Evolutionary conservation across 2,329 filamentous ascomycete species (phyloP).

Genomic region (Ceratocystis alfenasii): DNA sequence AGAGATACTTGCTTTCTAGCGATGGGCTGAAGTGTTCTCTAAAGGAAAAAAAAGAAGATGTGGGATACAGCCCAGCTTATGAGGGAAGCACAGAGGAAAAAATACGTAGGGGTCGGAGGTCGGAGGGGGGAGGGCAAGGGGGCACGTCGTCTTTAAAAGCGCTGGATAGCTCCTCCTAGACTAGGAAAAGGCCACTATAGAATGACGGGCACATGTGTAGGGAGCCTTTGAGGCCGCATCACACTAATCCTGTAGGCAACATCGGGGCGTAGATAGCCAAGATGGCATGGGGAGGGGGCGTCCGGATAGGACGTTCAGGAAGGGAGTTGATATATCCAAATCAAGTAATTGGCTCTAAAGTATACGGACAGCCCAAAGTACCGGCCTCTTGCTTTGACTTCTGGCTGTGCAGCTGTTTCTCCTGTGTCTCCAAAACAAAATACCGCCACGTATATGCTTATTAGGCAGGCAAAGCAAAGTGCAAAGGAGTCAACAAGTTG

Average conservation of each 20-base stretch:
- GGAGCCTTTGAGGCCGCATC: not conserved
- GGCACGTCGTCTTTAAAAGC: not conserved
- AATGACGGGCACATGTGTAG: not conserved
- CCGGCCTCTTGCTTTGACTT: not conserved
- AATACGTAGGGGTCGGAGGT: too few relatives aligned
- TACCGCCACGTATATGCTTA: not conserved
- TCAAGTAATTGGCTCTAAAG: not conserved
- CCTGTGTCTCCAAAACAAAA: not conserved
- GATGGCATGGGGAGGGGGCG: not conserved
- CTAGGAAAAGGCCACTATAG: not conserved
- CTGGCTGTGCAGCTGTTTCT: not conserved
- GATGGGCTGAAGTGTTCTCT: not conserved
- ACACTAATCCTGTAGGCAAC: not conserved
- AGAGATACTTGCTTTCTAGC: not conserved
- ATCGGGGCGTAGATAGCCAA: not conserved
- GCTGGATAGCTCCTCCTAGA: not conserved
- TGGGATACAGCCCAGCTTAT: not conserved
- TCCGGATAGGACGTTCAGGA: not conserved
- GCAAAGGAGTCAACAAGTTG: too few relatives aligned
- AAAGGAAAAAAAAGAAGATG: not conserved
- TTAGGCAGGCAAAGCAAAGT: not conserved
- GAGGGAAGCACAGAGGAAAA: not conserved
- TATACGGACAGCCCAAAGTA: not conserved
- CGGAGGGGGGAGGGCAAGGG: not conserved
- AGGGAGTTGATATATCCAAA: conserved; percentile 6